phyloP scores from a whole-genome alignment of 1,139 yeast genomes.

The Torulaspora globosa region DNA sequence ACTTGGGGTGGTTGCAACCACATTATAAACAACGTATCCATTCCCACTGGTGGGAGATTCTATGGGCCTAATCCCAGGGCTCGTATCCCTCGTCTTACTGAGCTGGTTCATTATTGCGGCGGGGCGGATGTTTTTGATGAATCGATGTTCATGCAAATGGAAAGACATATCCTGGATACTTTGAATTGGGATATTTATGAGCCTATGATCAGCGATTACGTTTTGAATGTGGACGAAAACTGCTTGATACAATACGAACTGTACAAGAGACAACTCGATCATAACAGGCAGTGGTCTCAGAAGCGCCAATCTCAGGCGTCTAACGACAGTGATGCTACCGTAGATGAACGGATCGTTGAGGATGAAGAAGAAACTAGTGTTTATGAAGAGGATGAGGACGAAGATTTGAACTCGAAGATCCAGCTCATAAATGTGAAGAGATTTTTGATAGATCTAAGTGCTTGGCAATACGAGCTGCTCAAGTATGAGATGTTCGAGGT shows the following conservation, averaged over 20 bases:
- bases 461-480: slow-evolving; percentile 35
- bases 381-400: slow-evolving; percentile 33
- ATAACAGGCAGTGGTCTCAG: slow-evolving; percentile 25
- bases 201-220: slow-evolving; percentile 55
- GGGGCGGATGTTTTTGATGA: slow-evolving; percentile 54
- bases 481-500: slow-evolving; percentile 34
- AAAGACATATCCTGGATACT: slow-evolving; percentile 52
- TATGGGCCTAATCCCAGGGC: slow-evolving; percentile 65
- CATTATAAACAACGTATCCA: slow-evolving; percentile 49
- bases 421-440: slow-evolving; percentile 35
- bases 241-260: slow-evolving; percentile 40
- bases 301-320: slow-evolving; percentile 30
- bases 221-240: slow-evolving; percentile 41
- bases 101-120: slow-evolving; percentile 57
- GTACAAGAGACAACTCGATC: slow-evolving; percentile 36
- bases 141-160: slow-evolving; percentile 57
- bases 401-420: slow-evolving; percentile 30
- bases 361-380: slow-evolving; percentile 11
- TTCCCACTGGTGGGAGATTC: slow-evolving; percentile 55
- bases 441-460: slow-evolving; percentile 33
- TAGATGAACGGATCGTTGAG: slow-evolving; percentile 26
- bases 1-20: slow-evolving; percentile 69
- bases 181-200: slow-evolving; percentile 60
- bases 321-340: slow-evolving; percentile 33
- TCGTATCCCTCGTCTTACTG: slow-evolving; percentile 59